Conservation (phyloP, 2,329 filamentous ascomycete species). For the Talaromyces sp. region DNA sequence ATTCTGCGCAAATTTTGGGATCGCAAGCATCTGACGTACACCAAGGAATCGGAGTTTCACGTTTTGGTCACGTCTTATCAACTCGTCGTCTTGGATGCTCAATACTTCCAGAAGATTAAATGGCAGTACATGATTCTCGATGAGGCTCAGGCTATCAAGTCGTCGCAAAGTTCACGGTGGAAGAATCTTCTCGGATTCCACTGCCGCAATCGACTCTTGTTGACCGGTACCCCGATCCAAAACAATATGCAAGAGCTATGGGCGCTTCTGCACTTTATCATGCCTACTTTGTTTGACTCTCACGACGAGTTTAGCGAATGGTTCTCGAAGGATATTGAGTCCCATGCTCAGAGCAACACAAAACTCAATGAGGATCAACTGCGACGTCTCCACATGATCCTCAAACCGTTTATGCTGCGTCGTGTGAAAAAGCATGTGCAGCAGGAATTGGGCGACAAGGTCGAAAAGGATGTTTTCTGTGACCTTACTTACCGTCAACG, state of each 20-base stretch:
- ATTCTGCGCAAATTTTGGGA: slow-evolving; percentile 99
- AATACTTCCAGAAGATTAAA: slow-evolving; percentile 98
- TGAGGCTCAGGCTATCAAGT: slow-evolving; percentile 98
- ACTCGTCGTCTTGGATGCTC: slow-evolving; percentile 88
- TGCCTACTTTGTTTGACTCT: slow-evolving; percentile 89
- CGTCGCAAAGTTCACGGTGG: slow-evolving; percentile 92
- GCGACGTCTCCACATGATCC: slow-evolving; percentile 93
- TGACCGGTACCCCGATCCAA: slow-evolving; percentile 96
- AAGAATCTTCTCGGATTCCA: slow-evolving; percentile 92
- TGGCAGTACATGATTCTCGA: slow-evolving; percentile 99
- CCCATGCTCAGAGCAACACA: slow-evolving; percentile 97
- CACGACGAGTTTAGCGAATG: slow-evolving; percentile 51
- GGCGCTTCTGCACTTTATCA: slow-evolving; percentile 97
- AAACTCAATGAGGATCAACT: slow-evolving; percentile 98
- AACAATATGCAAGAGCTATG: slow-evolving; percentile 99
- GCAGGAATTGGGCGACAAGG: slow-evolving; percentile 98
- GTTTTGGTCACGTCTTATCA: slow-evolving; percentile 97
- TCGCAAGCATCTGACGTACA: slow-evolving; percentile 93
- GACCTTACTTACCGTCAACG: slow-evolving; percentile 94
- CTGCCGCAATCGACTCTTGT: slow-evolving; percentile 85
- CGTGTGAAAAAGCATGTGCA: slow-evolving; percentile 99
- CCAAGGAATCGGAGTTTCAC: slow-evolving; percentile 88
- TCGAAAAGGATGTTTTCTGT: slow-evolving; percentile 93
- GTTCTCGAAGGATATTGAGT: slow-evolving; percentile 71
- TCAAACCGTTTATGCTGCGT: slow-evolving; percentile 98